Base-by-base conservation (phyloP, 2,329 filamentous ascomycete species). In the Bertia moriformis region DNA sequence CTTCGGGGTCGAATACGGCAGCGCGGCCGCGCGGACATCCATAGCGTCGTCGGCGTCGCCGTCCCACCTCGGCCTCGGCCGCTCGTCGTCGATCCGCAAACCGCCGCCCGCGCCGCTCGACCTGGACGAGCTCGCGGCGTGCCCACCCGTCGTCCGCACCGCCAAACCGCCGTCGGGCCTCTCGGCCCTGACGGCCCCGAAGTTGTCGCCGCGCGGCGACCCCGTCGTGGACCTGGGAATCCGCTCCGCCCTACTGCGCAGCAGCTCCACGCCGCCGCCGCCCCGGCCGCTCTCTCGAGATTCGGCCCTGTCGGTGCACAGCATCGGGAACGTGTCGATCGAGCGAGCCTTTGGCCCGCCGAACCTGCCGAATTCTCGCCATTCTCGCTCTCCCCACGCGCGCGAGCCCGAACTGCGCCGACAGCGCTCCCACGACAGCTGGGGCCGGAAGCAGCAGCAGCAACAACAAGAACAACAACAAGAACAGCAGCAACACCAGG, bases 101-200 rank as follows among this genome's bases (percentile, higher is more conserved):
- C 53, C 59, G 42, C 22, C 22, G 22, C 22, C 22, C 22, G n/a
- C 22, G 22, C 22, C 22, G 7, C 22, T 63, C 4, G 63, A 68
- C 10, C 57, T 78, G 45, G 69, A 78, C 58, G 71, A 79, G 40
- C 60, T 78, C 35, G 68, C 75, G 19, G 74, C 75, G 17, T 62
- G 65, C 37, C 62, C 85, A 12, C 86, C 87, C 14, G 72, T 89
- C 40, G 72, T 93, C 48, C 78, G 81, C 45, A 93, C 88, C 20
- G 74, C 85, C 20, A 88, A 88, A 55, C 81, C 79, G 4, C 83
- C 83, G 1, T 85, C 82, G 38, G 83, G 83, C 40, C 74, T 78
- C 49, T 87, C 83, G 18, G 61, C 77, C 14, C 60, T 83, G 39
- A 86, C 80, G n/a, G 72, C 78, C 0, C 68, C 69, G 42, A 76